Evolutionary conservation across 164 flowering plant species (phyloP).

Genomic region (Sedum album): DNA sequence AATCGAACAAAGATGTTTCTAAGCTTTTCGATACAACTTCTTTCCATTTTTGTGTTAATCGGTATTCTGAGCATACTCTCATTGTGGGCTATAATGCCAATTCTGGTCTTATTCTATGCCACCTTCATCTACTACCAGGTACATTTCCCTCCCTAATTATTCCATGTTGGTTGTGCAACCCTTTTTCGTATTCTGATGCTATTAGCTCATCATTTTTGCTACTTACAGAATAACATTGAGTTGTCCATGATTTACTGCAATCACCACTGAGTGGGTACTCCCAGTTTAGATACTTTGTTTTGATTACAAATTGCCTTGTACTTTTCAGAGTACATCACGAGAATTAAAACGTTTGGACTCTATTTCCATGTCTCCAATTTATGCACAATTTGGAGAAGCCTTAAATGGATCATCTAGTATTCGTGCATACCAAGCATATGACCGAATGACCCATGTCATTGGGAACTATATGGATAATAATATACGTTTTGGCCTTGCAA

Average conservation of each 20-base stretch:
- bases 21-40: constrained; percentile 58
- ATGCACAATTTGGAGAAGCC: constrained; percentile 96
- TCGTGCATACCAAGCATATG: constrained; percentile 90
- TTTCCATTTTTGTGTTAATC: constrained; percentile 44
- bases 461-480: constrained; percentile 91
- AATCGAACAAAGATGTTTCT: constrained; percentile 60
- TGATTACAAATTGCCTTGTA: neutral
- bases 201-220: neutral
- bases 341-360: constrained; percentile 97
- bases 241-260: no score
- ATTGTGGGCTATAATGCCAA: constrained; percentile 43
- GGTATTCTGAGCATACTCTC: constrained; percentile 33
- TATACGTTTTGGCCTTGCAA: constrained; percentile 73
- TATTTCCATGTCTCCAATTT: constrained; percentile 82
- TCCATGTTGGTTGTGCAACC: neutral
- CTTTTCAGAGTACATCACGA: constrained; percentile 78
- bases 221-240: neutral
- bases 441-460: constrained; percentile 71
- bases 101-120: constrained; percentile 32
- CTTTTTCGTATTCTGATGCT: neutral
- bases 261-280: neutral
- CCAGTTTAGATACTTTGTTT: neutral
- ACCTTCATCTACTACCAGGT: constrained; percentile 43
- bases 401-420: constrained; percentile 81
- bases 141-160: neutral